Evolutionary conservation across 208 protist species (phyloP).

Genomic region (Jaenimonas drosophilae): DNA sequence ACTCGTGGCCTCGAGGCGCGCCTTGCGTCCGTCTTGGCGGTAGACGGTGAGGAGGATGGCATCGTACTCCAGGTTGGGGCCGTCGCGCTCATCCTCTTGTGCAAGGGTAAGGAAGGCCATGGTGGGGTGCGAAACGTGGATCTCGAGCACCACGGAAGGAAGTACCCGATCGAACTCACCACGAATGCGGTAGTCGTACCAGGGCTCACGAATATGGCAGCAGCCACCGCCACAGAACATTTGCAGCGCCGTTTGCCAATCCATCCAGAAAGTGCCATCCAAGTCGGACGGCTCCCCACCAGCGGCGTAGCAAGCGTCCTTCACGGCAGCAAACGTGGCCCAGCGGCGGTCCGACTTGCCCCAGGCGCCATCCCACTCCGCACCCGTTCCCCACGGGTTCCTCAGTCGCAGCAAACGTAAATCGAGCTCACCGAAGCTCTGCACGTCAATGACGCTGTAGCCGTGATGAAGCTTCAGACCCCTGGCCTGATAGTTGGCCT

Average conservation of each 20-base stretch:
- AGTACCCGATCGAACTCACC: slow-evolving; percentile 48
- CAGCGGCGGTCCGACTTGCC: slow-evolving; percentile 45
- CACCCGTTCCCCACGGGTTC: slow-evolving; percentile 63
- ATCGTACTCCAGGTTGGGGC: slow-evolving; percentile 27
- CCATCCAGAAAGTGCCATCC: slow-evolving; percentile 78
- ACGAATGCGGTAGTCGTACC: slow-evolving; percentile 71
- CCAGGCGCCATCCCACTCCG: slow-evolving; percentile 66
- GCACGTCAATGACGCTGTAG: slow-evolving; percentile 41
- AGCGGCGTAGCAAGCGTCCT: slow-evolving; percentile 27
- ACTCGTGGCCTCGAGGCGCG: slow-evolving; percentile 41
- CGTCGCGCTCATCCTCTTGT: slow-evolving; percentile 65
- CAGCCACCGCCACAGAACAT: slow-evolving; percentile 55
- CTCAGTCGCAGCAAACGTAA: slow-evolving; percentile 58
- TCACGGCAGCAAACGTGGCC: slow-evolving; percentile 47
- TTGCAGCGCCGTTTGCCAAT: slow-evolving; percentile 52
- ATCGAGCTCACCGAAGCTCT: slow-evolving; percentile 47
- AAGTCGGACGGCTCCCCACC: slow-evolving; percentile 15
- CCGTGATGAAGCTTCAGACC: slow-evolving; percentile 52
- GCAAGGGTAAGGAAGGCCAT: slow-evolving; percentile 54
- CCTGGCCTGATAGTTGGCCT: slow-evolving; percentile 39
- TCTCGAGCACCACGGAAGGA: slow-evolving; percentile 46
- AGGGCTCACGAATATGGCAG: slow-evolving; percentile 51
- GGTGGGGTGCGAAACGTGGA: slow-evolving; percentile 41
- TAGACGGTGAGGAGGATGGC: slow-evolving; percentile 61
- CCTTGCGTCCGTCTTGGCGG: slow-evolving; percentile 43